Evolutionary conservation across 148 eudicot genomes (phyloP).

Genomic region (Amaranthus cruentus): DNA sequence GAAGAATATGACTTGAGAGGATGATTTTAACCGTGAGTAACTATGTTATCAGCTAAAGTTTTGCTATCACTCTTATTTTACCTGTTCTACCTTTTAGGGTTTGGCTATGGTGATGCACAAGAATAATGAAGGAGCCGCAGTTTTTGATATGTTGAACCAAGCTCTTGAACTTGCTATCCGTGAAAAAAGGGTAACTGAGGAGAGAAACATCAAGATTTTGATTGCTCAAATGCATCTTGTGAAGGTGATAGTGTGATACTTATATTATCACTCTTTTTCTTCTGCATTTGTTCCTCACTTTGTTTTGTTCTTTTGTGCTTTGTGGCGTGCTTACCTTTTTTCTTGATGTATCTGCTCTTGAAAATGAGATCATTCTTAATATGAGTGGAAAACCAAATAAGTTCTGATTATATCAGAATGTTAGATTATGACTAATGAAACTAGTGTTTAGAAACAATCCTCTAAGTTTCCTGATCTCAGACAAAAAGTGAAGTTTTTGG

Average conservation of each 20-base stretch:
- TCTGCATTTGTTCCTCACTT: not conserved
- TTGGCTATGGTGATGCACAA: conserved; percentile 99
- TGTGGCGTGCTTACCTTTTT: not conserved
- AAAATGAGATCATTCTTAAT: not conserved
- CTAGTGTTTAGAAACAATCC: too few species aligned
- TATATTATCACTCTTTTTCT: conserved; percentile 1
- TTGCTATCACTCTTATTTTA: not conserved
- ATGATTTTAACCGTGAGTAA: not conserved
- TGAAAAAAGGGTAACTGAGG: conserved; percentile 64
- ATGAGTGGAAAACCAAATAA: not conserved
- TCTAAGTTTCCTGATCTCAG: too few species aligned
- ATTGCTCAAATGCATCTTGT: conserved; percentile 87
- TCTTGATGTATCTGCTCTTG: not conserved
- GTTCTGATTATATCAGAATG: not conserved
- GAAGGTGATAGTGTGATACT: conserved; percentile 50
- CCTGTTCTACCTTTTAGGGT: conserved; percentile 43
- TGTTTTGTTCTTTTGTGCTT: not conserved
- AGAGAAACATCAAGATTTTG: conserved; percentile 80
- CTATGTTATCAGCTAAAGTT: not conserved
- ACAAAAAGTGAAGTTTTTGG: not conserved
- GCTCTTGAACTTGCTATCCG: conserved; percentile 61
- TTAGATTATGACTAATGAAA: not conserved
- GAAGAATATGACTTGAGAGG: not conserved
- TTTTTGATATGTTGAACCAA: conserved; percentile 72
- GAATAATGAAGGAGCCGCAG: conserved; percentile 75